Conservation (phyloP, 1,284 basidiomycete genomes). For the Sporisorium exsertum region DNA sequence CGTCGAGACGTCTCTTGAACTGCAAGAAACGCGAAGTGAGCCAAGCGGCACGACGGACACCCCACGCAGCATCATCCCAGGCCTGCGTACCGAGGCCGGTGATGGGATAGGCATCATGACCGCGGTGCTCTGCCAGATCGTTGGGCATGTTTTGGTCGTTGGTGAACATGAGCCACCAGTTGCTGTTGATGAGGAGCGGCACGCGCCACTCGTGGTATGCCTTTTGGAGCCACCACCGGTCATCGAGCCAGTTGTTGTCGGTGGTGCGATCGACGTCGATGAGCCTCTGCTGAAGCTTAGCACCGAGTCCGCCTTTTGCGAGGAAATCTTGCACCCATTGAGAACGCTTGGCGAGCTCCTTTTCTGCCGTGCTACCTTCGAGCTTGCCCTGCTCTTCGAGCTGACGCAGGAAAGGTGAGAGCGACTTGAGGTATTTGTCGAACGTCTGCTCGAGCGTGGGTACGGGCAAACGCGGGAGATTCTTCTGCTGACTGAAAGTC, state of each 20-base stretch:
- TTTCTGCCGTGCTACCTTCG: constrained; percentile 72
- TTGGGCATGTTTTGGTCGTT: constrained; percentile 72
- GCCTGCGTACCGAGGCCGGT: constrained; percentile 44
- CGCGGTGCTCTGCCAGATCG: constrained; percentile 54
- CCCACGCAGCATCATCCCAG: constrained; percentile 75
- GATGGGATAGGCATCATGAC: constrained; percentile 62
- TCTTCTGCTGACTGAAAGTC: constrained; percentile 70
- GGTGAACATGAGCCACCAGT: constrained; percentile 94
- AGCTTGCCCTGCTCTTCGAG: constrained; percentile 73
- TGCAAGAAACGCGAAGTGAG: constrained; percentile 80
- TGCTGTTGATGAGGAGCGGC: constrained; percentile 89
- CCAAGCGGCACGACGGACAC: constrained; percentile 87
- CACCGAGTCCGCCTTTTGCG: constrained; percentile 76
- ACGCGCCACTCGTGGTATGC: constrained; percentile 91
- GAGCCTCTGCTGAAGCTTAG: constrained; percentile 81
- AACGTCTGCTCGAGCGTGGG: constrained; percentile 83
- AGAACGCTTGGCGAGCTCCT: constrained; percentile 76
- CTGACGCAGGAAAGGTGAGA: constrained; percentile 81
- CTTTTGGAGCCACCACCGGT: constrained; percentile 91
- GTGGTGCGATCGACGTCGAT: constrained; percentile 85
- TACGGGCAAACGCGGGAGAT: constrained; percentile 81
- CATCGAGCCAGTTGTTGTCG: constrained; percentile 93
- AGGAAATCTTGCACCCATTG: constrained; percentile 81
- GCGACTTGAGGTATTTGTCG: constrained; percentile 81
- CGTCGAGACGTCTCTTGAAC: constrained; percentile 79